These are phyloP conservation scores for Candida buenavistaensis DNA, from an alignment of 1,139 yeast genomes.

Conservation along the genomic window DNA sequence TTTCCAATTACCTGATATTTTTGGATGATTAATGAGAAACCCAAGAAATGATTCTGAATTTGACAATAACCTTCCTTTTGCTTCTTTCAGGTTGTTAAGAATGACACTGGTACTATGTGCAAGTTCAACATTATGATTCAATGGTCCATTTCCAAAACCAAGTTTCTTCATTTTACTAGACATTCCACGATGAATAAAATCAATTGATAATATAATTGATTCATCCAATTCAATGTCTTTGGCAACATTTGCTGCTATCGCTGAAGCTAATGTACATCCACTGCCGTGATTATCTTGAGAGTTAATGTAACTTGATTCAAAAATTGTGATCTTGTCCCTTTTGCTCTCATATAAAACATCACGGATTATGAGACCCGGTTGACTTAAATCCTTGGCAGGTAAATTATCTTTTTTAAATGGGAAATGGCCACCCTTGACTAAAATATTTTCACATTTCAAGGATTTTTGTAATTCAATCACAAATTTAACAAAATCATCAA, in stretches of 20 bases:
- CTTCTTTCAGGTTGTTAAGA: conserved; percentile 8
- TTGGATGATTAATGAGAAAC: conserved; percentile 58
- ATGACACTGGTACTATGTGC: conserved; percentile 14
- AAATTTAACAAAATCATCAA: conserved; percentile 23
- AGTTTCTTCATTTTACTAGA: conserved; percentile 30
- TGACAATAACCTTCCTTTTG: conserved; percentile 4
- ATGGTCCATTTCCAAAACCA: conserved; percentile 72
- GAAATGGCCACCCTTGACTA: conserved; percentile 82
- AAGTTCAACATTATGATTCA: conserved; percentile 52
- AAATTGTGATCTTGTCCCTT: conserved; percentile 37
- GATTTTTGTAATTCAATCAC: conserved; percentile 42
- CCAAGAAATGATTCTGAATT: conserved; percentile 25
- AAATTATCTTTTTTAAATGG: conserved; percentile 42
- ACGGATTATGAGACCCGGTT: conserved; percentile 32
- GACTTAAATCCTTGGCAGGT: conserved; percentile 17
- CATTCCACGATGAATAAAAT: conserved; percentile 69
- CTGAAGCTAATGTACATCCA: conserved; percentile 84
- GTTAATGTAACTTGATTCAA: conserved; percentile 48
- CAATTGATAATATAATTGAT: conserved; percentile 58
- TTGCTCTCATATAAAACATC: conserved; percentile 62
- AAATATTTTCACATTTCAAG: conserved; percentile 52
- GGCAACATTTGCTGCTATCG: conserved; percentile 78
- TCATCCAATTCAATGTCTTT: conserved; percentile 42
- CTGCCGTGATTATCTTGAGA: conserved; percentile 80
- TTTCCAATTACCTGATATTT: conserved; percentile 56